Evolutionary conservation across 2,329 filamentous ascomycete species (phyloP), one percentile per base, ranked within the genome.

Genomic region (Sclerotinia nivalis): DNA sequence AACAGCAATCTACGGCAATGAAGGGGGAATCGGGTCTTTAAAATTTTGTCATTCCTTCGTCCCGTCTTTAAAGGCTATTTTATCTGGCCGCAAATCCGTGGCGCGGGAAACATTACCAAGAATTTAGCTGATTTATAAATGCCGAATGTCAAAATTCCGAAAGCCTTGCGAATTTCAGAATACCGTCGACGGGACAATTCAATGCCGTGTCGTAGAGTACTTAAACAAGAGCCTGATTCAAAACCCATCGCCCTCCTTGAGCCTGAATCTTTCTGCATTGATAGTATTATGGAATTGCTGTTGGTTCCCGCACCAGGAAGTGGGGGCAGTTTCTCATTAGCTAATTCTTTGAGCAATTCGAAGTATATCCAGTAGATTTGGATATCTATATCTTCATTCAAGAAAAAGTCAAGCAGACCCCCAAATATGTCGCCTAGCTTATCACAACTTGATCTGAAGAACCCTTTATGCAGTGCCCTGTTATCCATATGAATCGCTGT

Each of bases 91-190:
- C 31, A 54, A 52, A 64, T 28, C 8, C 47, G 22, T 37, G 25
- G 31, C 37, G 22, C 15, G 12, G 22, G 6, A 37, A 22, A 10
- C n/a, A 18, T 40, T 49, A 18, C 47, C n/a, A 5, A 52, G 34
- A 4, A 28, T 12, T 28, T 37, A 13, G n/a, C 20, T 34, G 31
- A 5, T 52, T 3, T 12, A 52, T 28, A 10, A 28, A 52, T 22
- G 5, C 31, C 47, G 47, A 52, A 52, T 22, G n/a, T 15, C 34
- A 65, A 52, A 13, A 65, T 22, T 37, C 61, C 47, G 31, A 54
- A 52, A 52, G 61, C 9, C 47, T 65, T 52, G 61, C 47, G 31
- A 52, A 37, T 65, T 31, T 22, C n/a, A n/a, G 15, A 52, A 65
- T 10, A 43, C n/a, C 34, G 34, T 13, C 34, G 1, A 4, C 15